Evolutionary conservation across 345 rosid genomes (phyloP).

Genomic region (Corchorus olitorius): DNA sequence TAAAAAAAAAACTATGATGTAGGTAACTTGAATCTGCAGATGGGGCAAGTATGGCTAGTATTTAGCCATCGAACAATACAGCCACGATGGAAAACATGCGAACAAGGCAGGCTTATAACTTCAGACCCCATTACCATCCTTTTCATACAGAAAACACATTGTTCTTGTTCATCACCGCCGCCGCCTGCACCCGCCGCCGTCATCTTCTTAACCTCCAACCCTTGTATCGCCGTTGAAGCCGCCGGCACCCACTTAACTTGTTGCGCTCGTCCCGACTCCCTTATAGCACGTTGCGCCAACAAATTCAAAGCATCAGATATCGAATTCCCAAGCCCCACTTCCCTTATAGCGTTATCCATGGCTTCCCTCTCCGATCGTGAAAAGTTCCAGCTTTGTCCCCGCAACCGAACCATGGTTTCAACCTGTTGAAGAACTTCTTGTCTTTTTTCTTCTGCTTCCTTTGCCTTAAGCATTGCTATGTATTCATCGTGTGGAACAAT

Average conservation of each 20-base stretch:
- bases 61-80: conserved; percentile 19
- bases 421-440: not conserved
- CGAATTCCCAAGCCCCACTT: not conserved
- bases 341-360: not conserved
- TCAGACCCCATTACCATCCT: conserved; percentile 3
- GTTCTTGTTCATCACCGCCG: not conserved
- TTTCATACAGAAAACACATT: conserved; percentile 13
- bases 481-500: not conserved
- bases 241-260: not conserved
- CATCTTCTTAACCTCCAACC: not conserved
- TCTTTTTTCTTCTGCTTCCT: not conserved
- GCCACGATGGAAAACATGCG: conserved; percentile 14
- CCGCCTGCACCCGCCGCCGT: no score
- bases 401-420: conserved; percentile 17
- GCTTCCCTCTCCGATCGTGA: not conserved
- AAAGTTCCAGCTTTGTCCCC: not conserved
- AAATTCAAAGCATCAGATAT: no score
- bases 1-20: no score
- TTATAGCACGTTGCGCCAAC: no score
- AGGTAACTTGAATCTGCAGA: conserved; percentile 14
- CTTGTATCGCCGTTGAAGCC: not conserved
- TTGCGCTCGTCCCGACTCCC: not conserved
- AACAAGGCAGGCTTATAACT: conserved; percentile 19
- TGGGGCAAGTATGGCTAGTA: conserved; percentile 19
- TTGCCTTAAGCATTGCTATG: not conserved